Conservation (phyloP, 495 filamentous ascomycete species). For the Hypoxylon lenormandii region DNA sequence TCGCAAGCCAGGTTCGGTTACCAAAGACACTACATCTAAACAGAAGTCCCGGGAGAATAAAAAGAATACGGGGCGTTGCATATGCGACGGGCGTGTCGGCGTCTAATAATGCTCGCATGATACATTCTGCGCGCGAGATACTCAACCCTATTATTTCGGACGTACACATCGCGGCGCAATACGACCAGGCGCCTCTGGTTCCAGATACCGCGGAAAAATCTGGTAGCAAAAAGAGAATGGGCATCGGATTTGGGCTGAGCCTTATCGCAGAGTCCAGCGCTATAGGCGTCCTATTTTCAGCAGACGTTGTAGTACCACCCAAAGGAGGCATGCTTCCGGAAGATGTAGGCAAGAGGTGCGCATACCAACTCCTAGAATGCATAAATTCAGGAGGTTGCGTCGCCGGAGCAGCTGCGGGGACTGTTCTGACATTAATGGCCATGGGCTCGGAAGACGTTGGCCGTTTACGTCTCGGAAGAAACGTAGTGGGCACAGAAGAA, state of each 20-base stretch:
- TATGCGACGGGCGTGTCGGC: slow-evolving; percentile 90
- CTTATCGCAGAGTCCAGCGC: slow-evolving; percentile 91
- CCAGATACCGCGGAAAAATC: slow-evolving; percentile 68
- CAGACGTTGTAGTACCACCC: slow-evolving; percentile 84
- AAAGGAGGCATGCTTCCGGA: slow-evolving; percentile 85
- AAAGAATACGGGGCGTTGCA: slow-evolving; percentile 89
- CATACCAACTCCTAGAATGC: slow-evolving; percentile 86
- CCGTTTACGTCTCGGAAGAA: slow-evolving; percentile 70
- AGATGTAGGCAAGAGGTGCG: slow-evolving; percentile 87
- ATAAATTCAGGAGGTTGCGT: slow-evolving; percentile 86
- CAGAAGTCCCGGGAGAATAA: slow-evolving; percentile 79
- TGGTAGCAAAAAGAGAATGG: slow-evolving; percentile 60
- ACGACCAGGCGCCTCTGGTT: slow-evolving; percentile 78
- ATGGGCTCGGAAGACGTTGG: slow-evolving; percentile 83
- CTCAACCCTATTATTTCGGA: slow-evolving; percentile 87
- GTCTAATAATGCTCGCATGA: slow-evolving; percentile 94
- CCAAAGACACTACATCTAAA: slow-evolving; percentile 96
- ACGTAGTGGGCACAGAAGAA: slow-evolving; percentile 82
- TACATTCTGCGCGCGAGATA: slow-evolving; percentile 85
- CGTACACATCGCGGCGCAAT: slow-evolving; percentile 78
- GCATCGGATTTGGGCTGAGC: slow-evolving; percentile 88
- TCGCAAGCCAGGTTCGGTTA: slow-evolving; percentile 88
- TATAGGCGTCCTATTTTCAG: slow-evolving; percentile 80
- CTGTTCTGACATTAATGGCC: slow-evolving; percentile 88
- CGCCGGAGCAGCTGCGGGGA: slow-evolving; percentile 72